Base-by-base conservation (phyloP, 1,284 basidiomycete species). In the Exobasidium rhododendri region DNA sequence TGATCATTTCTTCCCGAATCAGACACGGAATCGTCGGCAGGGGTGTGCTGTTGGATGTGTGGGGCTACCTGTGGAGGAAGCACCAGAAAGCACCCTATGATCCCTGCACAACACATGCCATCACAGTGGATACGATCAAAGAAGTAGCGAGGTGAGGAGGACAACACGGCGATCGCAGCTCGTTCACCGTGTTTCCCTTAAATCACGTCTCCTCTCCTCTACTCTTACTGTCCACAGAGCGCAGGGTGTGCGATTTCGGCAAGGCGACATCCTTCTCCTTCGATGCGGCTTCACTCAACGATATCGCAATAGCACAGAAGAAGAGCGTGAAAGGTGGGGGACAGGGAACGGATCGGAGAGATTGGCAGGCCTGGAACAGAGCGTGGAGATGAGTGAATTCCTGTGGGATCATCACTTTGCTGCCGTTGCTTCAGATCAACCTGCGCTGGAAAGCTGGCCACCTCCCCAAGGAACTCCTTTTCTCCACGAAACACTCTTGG, bases 401-500 rank as follows among this genome's bases (percentile, higher is more conserved):
- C 74, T 65, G 62, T 89, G 88, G 88, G 83, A 89, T 79, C 87
- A 89, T 71, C 88, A 89, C 74, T 89, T 89, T 74, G 86, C 88
- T 0, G 87, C 88, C 2, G 76, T 89, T 44, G 88, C 87, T 2
- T 87, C 86, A 28, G 88, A 89, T 79, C 85, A 87, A 68, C 88
- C 88, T n/a, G 81, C 86, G 2, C 79, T 89, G 54, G 88, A 88
- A 85, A 78, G 84, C 32, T 88, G 86, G 85, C 73, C 73, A 1
- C 59, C 61, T 0, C 64, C 54, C n/a, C n/a, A 52, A 0, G 67
- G 68, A 20, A 56, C 61, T 5, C 31, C 59, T 26, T 66, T 63
- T 54, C 57, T 75, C 3, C 73, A 74, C 58, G 72, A 74, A 31
- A 70, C 68, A 13, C 66, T 75, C 5, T 56, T 74, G n/a, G n/a